Evolutionary conservation across 2,329 filamentous ascomycete genomes (phyloP).

Genomic region (Phyllosticta capitalensis): DNA sequence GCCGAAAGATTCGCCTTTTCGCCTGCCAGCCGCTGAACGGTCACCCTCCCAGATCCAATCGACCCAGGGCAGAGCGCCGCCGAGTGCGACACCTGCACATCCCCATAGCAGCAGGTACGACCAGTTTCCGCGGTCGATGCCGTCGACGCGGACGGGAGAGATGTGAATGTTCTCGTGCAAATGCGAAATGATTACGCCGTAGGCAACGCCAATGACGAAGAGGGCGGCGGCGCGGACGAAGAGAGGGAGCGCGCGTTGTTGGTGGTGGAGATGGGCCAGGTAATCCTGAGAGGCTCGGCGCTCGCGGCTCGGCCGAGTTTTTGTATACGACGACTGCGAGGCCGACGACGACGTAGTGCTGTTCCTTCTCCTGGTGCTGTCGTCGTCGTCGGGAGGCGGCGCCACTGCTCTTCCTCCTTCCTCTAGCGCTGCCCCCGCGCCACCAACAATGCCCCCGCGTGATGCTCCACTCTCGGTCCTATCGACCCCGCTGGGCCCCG

Average conservation of each 20-base stretch:
- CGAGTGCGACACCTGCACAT: conserved; percentile 63
- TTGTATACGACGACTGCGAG: background rate
- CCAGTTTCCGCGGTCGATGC: conserved; percentile 47
- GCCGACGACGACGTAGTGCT: background rate
- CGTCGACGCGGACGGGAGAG: conserved; percentile 51
- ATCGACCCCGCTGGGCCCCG: background rate
- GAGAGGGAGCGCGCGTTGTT: background rate
- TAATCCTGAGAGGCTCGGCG: background rate
- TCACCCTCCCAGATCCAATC: conserved; percentile 62
- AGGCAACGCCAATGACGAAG: conserved; percentile 70
- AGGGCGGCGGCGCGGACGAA: conserved; percentile 41
- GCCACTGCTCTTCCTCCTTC: background rate
- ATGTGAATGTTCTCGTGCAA: conserved; percentile 62
- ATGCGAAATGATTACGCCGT: conserved; percentile 71
- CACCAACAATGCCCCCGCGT: background rate
- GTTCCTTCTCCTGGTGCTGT: background rate
- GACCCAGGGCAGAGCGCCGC: conserved; percentile 73
- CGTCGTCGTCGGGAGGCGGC: background rate
- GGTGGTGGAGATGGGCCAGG: background rate
- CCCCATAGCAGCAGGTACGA: conserved; percentile 76
- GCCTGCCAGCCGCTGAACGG: conserved; percentile 23
- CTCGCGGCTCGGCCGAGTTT: background rate
- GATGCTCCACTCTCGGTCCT: background rate
- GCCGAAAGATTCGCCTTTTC: conserved; percentile 20
- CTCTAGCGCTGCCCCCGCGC: background rate